Evolutionary conservation across 129 eudicot species (phyloP).

Genomic region (Escallonia rubra): DNA sequence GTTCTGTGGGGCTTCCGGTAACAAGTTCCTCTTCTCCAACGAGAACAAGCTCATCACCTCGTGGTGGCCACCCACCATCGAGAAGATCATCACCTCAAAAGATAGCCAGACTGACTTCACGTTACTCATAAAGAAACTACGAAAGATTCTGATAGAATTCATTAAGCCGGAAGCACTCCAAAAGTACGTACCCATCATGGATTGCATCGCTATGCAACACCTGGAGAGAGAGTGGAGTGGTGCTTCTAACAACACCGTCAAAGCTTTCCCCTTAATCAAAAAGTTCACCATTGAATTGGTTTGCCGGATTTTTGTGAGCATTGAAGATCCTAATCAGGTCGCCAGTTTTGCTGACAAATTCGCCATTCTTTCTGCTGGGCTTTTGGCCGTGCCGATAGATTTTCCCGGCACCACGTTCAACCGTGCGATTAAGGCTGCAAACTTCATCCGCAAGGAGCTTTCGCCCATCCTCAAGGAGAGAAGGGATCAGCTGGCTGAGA

Average conservation of each 20-base stretch:
- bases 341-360: background rate
- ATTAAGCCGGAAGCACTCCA: background rate
- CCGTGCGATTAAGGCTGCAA: background rate
- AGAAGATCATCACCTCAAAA: background rate
- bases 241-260: background rate
- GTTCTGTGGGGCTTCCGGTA: background rate
- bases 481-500: background rate
- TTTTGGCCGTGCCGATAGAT: background rate
- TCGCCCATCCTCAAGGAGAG: background rate
- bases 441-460: background rate
- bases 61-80: slow-evolving; percentile 1
- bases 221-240: background rate
- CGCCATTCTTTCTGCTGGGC: background rate
- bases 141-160: background rate
- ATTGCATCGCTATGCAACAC: background rate
- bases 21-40: background rate
- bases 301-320: background rate
- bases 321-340: background rate
- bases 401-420: background rate
- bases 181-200: background rate
- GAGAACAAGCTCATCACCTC: background rate
- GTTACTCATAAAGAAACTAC: background rate
- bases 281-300: background rate
- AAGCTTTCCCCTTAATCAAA: background rate
- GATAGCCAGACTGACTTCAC: background rate